Base-by-base conservation (phyloP, 1,139 yeast genomes). In the Yamadazyma taylorii region DNA sequence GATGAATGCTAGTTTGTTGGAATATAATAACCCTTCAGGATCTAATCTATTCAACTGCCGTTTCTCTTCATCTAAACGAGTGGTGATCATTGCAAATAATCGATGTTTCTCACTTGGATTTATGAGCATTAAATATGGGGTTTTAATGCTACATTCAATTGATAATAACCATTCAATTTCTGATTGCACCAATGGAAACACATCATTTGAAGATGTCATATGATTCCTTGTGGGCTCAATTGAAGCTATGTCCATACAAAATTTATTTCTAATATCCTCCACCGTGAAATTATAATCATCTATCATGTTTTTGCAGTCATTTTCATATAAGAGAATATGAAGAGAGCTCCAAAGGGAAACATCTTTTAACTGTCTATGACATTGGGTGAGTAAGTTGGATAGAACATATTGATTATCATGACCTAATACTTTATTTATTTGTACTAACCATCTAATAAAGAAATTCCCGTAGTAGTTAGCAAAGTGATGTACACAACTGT, bases 381-480 rank as follows among this genome's bases (percentile, higher is more conserved):
- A 63, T 13, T 16, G 23, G 5, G 16, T 7, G 3, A 42, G n/a
- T 9, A 49, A 19, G 3, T 17, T n/a, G 4, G 30, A 19, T 10
- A 38, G 38, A 15, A 36, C 31, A 2, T 17, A 5, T 14, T 39
- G 41, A 11, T 30, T 39, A 39, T 23, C 24, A 3, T 12, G 12
- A 7, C 33, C 40, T 4, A 37, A 11, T 4, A 45, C 36, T 13
- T 32, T 24, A 25, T 47, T 47, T 15, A 59, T 34, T 12, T 43
- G 40, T 4, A 51, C 48, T 14, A 60, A 40, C 74, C 74, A 70
- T 21, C 55, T 47, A 11, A 69, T 40, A 38, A 55, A 68, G 35
- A 51, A 53, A 23, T 60, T 54, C 2, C 68, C 75, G 37, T 70
- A 66, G 46, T 71, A 71, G 47, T 70, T 71, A 34, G 73, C 69